Percentiles rank a stretch among this genome's conserved stretches.
Evolutionary conservation across 2,329 filamentous ascomycete genomes (phyloP).

Genomic region (Lasiodiplodia citricola): DNA sequence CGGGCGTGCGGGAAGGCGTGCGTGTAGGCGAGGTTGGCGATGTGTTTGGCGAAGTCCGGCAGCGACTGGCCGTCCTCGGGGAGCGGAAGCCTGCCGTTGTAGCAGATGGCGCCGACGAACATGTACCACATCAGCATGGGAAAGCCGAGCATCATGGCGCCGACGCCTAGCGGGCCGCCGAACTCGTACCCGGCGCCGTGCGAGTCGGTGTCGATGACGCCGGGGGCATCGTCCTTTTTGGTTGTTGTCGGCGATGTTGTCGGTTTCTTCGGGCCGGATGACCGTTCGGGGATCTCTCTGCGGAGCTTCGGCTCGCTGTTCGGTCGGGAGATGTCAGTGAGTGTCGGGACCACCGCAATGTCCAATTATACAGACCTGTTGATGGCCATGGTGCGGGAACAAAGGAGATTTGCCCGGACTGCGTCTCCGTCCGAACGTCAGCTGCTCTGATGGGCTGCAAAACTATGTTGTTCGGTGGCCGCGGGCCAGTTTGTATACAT

Average conservation of each 20-base stretch:
- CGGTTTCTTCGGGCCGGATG: not conserved
- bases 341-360: too few relatives aligned
- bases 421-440: not conserved
- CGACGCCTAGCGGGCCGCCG: conserved; percentile 79
- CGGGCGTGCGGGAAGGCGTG: conserved; percentile 81
- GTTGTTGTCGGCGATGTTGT: not conserved
- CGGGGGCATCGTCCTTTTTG: not conserved
- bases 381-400: not conserved
- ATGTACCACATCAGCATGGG: conserved; percentile 98
- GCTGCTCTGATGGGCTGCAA: not conserved
- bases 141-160: conserved; percentile 90
- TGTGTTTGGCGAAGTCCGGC: conserved; percentile 72
- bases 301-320: not conserved
- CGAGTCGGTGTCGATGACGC: not conserved
- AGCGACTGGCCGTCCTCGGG: conserved; percentile 69
- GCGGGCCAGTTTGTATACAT: conserved; percentile 8
- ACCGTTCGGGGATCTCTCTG: not conserved
- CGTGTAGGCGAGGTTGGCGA: conserved; percentile 75
- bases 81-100: conserved; percentile 79
- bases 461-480: not conserved
- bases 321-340: not conserved
- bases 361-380: not conserved
- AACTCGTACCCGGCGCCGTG: conserved; percentile 69
- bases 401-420: not conserved
- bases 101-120: conserved; percentile 96